Percentiles rank a stretch among this genome's conserved stretches.
These are phyloP conservation scores for Rhipidocladum racemiflorum DNA, from an alignment of 176 grass and related monocot genomes.

Conservation along the genomic window DNA sequence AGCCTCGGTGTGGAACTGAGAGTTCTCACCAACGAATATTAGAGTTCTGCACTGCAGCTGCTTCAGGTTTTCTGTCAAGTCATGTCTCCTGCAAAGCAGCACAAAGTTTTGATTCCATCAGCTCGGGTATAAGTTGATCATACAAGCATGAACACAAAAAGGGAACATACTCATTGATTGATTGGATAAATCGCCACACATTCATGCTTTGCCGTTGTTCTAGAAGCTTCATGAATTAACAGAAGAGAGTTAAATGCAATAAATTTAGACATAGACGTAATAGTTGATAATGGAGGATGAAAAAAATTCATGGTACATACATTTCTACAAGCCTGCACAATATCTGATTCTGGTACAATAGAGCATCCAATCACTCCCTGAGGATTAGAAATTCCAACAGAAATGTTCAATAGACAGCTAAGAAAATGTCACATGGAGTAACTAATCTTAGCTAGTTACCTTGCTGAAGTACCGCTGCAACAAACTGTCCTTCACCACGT, in stretches of 20 bases:
- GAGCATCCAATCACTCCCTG: constrained; percentile 76
- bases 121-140: constrained; percentile 1
- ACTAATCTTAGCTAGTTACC: constrained; percentile 42
- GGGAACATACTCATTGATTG: constrained; percentile 72
- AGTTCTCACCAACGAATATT: constrained; percentile 88
- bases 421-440: constrained; percentile 1
- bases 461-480: constrained; percentile 94
- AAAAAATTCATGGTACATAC: constrained; percentile 40
- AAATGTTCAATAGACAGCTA: constrained; percentile 12
- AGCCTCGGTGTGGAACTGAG: constrained; percentile 79
- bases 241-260: constrained; percentile 15
- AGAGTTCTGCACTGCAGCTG: constrained; percentile 81
- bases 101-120: constrained; percentile 25
- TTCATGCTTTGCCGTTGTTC: constrained; percentile 82
- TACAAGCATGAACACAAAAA: constrained; percentile 4
- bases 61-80: constrained; percentile 79
- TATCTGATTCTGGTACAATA: constrained; percentile 70
- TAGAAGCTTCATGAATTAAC: constrained; percentile 63
- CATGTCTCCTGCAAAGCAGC: constrained; percentile 65
- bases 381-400: constrained; percentile 23
- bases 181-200: constrained; percentile 86
- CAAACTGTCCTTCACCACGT: constrained; percentile 80
- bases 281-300: constrained; percentile 13
- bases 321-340: constrained; percentile 88
- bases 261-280: constrained; percentile 12